Evolutionary conservation across 2,329 filamentous ascomycete species (phyloP), one percentile per base, ranked within the genome.

Genomic region (Ophidiomyces ophidiicola): DNA sequence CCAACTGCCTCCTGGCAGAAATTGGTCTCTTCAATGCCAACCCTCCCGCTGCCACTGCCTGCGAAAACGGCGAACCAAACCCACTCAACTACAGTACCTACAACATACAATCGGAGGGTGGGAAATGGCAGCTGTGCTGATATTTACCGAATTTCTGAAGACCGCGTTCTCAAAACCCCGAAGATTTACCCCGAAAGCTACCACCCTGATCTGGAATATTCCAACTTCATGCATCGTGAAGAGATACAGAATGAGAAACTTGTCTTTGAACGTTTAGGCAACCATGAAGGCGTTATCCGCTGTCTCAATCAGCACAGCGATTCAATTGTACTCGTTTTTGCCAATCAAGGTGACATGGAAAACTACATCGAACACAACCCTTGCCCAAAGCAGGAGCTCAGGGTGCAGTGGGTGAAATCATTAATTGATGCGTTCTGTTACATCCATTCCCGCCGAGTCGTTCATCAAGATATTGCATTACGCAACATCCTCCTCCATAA

Each of bases 401-500:
- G 8, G 8, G 4, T 21, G 21, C 8, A 28, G 17, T 33, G 37
- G 37, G 34, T 40, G 17, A 11, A 26, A 26, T 41, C 32, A 4
- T 25, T 36, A 6, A 24, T 24, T 6, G 39, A 36, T 14, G 15
- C 32, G 6, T 41, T 36, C 10, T 7, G 23, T 10, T 41, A 41
- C 24, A 18, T 24, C 12, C 39, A 41, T 36, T 41, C 39, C 14
- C 31, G 39, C 32, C 29, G 32, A 8, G 17, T 36, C 14, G 32
- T 30, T 30, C 12, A 21, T 21, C 23, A 30, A 6, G 39, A 41
- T 24, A 36, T 41, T 36, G n/a, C 12, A 23, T 19, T 41, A 2
- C 21, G 24, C 19, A 36, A 41, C 18, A 36, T 41, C 8, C 39
- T 41, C 21, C 23, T 41, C 25, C 39, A 41, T 19, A 12, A 41